Percentiles rank a stretch among this genome's conserved stretches.
Evolutionary conservation across 441 rosid genomes (phyloP).

Genomic region (Cnidoscolus chayamansa): DNA sequence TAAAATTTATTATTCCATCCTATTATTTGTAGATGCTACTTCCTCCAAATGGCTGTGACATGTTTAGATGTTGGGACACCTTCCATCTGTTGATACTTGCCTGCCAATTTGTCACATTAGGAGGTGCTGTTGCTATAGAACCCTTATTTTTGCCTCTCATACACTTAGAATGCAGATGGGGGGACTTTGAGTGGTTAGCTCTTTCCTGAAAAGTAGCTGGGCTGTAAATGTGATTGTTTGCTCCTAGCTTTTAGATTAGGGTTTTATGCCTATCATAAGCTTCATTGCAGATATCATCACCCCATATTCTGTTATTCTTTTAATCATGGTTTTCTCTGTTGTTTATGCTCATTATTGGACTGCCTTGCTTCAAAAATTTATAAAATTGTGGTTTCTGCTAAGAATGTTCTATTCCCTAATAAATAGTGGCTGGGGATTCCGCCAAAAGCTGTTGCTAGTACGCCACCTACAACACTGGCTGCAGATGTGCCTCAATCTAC

Average conservation of each 20-base stretch:
- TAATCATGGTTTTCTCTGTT: background rate
- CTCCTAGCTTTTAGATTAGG: background rate
- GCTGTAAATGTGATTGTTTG: background rate
- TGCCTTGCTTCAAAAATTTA: background rate
- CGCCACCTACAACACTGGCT: conserved; percentile 35
- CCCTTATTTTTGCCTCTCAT: background rate
- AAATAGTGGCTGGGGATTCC: conserved; percentile 63
- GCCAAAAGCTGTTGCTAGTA: conserved; percentile 40
- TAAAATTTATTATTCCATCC: background rate
- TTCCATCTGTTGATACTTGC: background rate
- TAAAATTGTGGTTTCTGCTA: conserved; percentile 5
- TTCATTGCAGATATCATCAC: background rate
- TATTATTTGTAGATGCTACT: background rate
- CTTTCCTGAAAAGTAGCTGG: background rate
- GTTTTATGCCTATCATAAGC: background rate
- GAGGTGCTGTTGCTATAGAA: background rate
- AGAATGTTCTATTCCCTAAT: conserved; percentile 20
- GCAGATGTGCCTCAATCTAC: conserved; percentile 49
- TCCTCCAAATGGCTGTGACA: background rate
- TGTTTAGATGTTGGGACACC: background rate
- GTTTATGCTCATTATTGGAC: background rate
- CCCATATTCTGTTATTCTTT: background rate
- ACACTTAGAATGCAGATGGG: background rate
- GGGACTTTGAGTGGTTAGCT: background rate
- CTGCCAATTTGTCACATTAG: background rate